Evolutionary conservation across 208 protist genomes (phyloP).

Genomic region (Borovskyia barvae): DNA sequence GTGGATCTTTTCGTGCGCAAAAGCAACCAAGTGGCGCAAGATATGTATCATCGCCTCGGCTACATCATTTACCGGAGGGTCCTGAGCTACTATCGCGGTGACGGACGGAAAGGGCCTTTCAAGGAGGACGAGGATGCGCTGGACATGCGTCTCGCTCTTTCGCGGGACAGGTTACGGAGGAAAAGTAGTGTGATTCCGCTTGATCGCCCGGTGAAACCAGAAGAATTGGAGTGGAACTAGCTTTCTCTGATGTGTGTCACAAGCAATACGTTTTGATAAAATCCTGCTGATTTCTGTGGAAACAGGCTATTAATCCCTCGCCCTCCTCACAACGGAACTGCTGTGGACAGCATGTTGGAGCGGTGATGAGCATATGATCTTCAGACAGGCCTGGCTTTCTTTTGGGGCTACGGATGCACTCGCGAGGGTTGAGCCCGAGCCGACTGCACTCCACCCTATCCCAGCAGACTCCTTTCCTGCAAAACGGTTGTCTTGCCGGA

Average conservation of each 20-base stretch:
- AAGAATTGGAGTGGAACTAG: constrained; percentile 86
- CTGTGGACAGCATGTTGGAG: too few relatives aligned
- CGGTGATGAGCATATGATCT: too few relatives aligned
- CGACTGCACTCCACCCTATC: too few relatives aligned
- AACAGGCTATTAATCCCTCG: too few relatives aligned
- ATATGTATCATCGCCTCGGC: constrained; percentile 97
- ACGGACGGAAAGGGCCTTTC: constrained; percentile 50
- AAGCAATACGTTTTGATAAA: not conserved
- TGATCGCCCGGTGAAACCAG: constrained; percentile 61
- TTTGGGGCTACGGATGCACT: too few relatives aligned
- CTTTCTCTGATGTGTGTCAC: not conserved
- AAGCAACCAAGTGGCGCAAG: constrained; percentile 96
- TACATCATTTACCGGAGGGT: constrained; percentile 97
- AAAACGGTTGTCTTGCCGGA: too few relatives aligned
- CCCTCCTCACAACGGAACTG: too few relatives aligned
- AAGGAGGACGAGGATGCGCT: constrained; percentile 86
- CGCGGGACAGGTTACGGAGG: constrained; percentile 81
- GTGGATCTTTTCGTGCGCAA: constrained; percentile 99
- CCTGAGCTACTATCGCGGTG: constrained; percentile 80
- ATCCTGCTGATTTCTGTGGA: too few relatives aligned
- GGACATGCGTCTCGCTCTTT: constrained; percentile 98
- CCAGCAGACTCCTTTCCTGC: too few relatives aligned
- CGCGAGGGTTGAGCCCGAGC: too few relatives aligned
- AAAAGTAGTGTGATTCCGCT: constrained; percentile 80
- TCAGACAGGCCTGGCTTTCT: too few relatives aligned